Base-by-base conservation (phyloP, 2,329 filamentous ascomycete species). In the Elsinoe ampelina region DNA sequence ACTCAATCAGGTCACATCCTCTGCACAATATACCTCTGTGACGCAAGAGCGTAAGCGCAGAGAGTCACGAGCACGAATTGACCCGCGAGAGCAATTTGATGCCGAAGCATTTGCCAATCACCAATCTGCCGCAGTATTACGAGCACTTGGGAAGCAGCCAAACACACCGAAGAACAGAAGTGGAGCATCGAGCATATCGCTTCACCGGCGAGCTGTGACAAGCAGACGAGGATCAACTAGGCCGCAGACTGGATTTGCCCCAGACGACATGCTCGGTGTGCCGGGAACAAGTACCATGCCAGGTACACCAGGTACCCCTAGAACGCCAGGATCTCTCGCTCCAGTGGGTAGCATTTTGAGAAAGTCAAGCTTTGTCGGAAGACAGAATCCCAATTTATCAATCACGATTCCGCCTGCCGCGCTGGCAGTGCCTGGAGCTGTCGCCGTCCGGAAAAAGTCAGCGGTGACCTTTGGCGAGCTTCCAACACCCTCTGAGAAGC, bases 231-330 rank as follows among this genome's bases (percentile, higher is more conserved):
- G 48, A 20, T 52, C 48, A 11, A 13, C 15, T n/a, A 52, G 48
- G 39, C 34, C 48, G 19, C 48, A 52, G 34, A 38, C 48, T 22
- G 48, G 48, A 8, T 52, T 52, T 19, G 34, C 48, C 15, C 48
- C 48, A 17, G 48, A 52, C 38, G 48, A 52, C 22, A 52, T 52
- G 48, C 48, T 52, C n/a, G 48, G 48, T n/a, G 48, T 52, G 35
- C 48, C 48, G 7, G 48, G 48, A 8, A 52, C 35, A 17, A 35
- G 26, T 50, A 15, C 17, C n/a, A 50, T 30, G 5, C 45, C 45
- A n/a, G 45, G 26, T 10, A 50, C 45, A 17, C 45, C 45, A 13
- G 45, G 45, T 12, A 50, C 45, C 10, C 48, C 48, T 6, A 34
- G 48, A 15, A 52, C 48, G 7, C 48, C 48, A 13, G 48, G 48